Conservation (phyloP, 495 filamentous ascomycete species). For the Acidiella bohemica region DNA sequence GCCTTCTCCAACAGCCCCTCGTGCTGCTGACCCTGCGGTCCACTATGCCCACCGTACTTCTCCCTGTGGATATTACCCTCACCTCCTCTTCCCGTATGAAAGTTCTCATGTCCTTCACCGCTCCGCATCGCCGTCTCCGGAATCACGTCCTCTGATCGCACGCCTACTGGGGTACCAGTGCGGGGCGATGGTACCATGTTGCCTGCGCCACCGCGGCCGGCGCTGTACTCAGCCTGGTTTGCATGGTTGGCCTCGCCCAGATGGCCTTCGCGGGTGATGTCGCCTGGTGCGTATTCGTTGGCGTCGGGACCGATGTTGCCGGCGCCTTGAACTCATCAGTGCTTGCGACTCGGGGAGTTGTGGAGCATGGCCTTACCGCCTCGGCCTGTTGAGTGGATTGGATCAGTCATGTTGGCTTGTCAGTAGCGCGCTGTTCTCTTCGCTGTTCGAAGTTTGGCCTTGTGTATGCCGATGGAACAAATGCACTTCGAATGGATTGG, state of each 20-base stretch:
- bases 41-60: slow-evolving; percentile 29
- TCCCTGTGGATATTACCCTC: slow-evolving; percentile 28
- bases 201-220: slow-evolving; percentile 26
- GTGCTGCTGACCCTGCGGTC: slow-evolving; percentile 14
- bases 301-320: slow-evolving; percentile 30
- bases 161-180: slow-evolving; percentile 4
- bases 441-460: too few species aligned
- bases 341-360: background rate
- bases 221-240: slow-evolving; percentile 4
- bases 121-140: slow-evolving; percentile 26
- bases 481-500: too few species aligned
- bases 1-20: slow-evolving; percentile 25
- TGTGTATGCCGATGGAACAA: too few species aligned
- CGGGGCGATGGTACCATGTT: slow-evolving; percentile 19
- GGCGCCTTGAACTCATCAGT: slow-evolving; percentile 19
- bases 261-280: slow-evolving; percentile 28
- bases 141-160: slow-evolving; percentile 22
- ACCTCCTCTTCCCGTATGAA: slow-evolving; percentile 31
- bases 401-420: background rate
- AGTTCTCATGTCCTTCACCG: slow-evolving; percentile 25
- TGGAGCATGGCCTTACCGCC: slow-evolving; percentile 20
- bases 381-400: slow-evolving; percentile 27
- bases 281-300: slow-evolving; percentile 24
- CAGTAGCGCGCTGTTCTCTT: too few species aligned
- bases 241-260: slow-evolving; percentile 14